Evolutionary conservation across 176 grass and related monocot genomes (phyloP).

Genomic region (Phoenix dactylifera): DNA sequence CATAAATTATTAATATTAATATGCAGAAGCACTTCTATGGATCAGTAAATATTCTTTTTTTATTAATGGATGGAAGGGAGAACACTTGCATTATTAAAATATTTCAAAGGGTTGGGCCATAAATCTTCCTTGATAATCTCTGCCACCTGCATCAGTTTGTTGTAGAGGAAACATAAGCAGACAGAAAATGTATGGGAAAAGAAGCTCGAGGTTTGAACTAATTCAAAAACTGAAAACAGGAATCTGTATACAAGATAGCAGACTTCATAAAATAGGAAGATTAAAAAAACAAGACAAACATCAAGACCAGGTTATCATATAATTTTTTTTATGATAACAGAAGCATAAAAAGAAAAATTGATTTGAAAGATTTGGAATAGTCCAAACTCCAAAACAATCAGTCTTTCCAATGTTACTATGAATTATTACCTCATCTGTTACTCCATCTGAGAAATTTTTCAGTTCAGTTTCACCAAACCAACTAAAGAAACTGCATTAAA

Average conservation of each 20-base stretch:
- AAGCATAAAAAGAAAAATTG: background rate
- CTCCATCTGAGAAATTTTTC: constrained; percentile 15
- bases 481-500: constrained; percentile 32
- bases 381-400: background rate
- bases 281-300: too few relatives aligned
- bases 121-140: constrained; percentile 91
- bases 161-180: background rate
- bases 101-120: constrained; percentile 92
- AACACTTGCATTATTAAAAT: constrained; percentile 63
- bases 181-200: too few relatives aligned
- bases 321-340: background rate
- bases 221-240: too few relatives aligned
- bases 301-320: too few relatives aligned
- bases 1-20: too few relatives aligned
- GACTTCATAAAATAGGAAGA: too few relatives aligned
- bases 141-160: constrained; percentile 22
- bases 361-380: background rate
- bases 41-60: too few relatives aligned
- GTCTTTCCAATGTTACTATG: background rate
- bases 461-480: constrained; percentile 28
- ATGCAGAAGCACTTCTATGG: too few relatives aligned
- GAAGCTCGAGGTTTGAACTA: too few relatives aligned
- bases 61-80: background rate
- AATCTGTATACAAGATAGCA: too few relatives aligned
- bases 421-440: constrained; percentile 23